Conservation (phyloP, 306 rosid species). For the Cicer judaicum region DNA sequence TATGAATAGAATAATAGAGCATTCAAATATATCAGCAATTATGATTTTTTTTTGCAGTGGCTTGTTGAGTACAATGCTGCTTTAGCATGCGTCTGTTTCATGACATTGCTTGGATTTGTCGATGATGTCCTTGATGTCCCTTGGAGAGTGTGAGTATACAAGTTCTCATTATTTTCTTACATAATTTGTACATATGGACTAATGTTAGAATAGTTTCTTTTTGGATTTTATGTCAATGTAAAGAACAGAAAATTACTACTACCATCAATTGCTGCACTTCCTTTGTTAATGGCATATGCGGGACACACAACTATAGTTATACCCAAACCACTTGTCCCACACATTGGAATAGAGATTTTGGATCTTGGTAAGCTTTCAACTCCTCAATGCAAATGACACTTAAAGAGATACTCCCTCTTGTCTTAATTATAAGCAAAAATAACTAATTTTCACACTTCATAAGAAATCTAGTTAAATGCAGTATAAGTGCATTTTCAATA, state of each 20-base stretch:
- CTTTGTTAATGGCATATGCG: constrained; percentile 98
- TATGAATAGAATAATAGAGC: constrained; percentile 16
- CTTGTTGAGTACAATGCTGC: constrained; percentile 98
- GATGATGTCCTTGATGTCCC: constrained; percentile 98
- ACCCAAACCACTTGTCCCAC: constrained; percentile 89
- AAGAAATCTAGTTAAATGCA: no score
- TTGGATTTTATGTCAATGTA: constrained; percentile 44
- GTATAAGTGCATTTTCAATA: no score
- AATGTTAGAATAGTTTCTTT: constrained; percentile 35
- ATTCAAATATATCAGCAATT: constrained; percentile 35
- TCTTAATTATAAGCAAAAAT: no score
- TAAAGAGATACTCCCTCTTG: constrained; percentile 18
- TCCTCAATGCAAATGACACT: constrained; percentile 37
- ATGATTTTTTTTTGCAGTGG: constrained; percentile 72
- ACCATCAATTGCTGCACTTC: constrained; percentile 94
- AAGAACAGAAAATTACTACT: constrained; percentile 84
- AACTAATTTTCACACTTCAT: no score
- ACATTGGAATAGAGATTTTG: constrained; percentile 71
- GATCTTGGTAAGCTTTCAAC: constrained; percentile 76
- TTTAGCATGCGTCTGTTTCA: constrained; percentile 86
- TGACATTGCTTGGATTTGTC: constrained; percentile 94
- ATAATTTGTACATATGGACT: constrained; percentile 33
- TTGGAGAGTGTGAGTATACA: constrained; percentile 94
- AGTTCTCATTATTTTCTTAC: constrained; percentile 33
- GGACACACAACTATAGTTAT: constrained; percentile 95